Conservation (phyloP, 169 alveolate species). For the Eimeria falciformis region DNA sequence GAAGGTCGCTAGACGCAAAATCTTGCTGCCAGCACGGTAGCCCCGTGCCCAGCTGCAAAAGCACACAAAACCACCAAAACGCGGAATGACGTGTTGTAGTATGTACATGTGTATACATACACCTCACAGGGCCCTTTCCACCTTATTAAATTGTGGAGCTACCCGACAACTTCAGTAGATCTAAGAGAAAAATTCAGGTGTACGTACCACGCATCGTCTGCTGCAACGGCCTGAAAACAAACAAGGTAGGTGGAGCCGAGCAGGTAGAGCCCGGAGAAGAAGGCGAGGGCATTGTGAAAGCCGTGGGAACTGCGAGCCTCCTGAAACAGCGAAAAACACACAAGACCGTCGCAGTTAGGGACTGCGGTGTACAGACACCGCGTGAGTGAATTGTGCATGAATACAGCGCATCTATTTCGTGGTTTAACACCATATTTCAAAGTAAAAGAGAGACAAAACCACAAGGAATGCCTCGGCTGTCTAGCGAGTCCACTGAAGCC, state of each 20-base stretch:
- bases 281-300: conserved; percentile 85
- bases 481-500: too few species aligned
- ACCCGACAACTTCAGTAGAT: neutral
- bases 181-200: neutral
- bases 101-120: neutral
- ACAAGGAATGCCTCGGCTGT: too few species aligned
- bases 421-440: too few species aligned
- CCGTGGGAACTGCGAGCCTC: conserved; percentile 86
- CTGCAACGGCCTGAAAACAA: conserved; percentile 93
- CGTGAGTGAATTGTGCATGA: too few species aligned
- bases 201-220: conserved; percentile 93
- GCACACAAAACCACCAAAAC: neutral
- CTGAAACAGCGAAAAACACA: conserved; percentile 9
- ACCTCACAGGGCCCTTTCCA: neutral
- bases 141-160: neutral
- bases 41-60: conserved; percentile 94
- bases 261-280: conserved; percentile 88
- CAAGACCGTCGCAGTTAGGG: too few species aligned
- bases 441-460: too few species aligned
- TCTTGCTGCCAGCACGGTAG: conserved; percentile 94
- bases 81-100: neutral
- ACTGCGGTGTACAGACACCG: too few species aligned
- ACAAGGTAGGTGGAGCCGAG: conserved; percentile 90
- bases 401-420: too few species aligned
- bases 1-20: conserved; percentile 92